Percentiles rank a stretch among this genome's conserved stretches.
Conservation (phyloP, 352 stramenopile species). For the Saprolegnia diclina region DNA sequence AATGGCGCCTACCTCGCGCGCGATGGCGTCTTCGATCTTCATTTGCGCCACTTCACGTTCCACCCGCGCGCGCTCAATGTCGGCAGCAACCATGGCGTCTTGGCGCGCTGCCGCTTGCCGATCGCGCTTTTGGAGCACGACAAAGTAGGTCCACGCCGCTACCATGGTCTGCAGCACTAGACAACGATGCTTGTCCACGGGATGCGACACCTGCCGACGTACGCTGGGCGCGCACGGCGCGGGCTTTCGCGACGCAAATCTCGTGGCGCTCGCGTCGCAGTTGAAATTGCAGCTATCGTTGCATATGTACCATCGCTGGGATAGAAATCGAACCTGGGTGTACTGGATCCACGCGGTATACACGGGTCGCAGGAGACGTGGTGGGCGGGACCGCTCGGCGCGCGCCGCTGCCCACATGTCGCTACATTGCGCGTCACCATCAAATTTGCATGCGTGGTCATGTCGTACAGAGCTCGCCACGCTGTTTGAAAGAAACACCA, state of each 20-base stretch:
- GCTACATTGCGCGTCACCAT: too few relatives aligned
- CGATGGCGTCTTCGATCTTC: conserved; percentile 45
- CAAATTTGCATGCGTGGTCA: neutral
- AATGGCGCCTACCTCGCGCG: conserved; percentile 27
- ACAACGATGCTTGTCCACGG: neutral
- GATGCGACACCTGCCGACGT: neutral
- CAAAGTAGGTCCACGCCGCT: conserved; percentile 11
- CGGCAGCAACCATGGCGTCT: conserved; percentile 12
- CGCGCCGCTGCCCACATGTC: too few relatives aligned
- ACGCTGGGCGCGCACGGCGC: conserved; percentile 1
- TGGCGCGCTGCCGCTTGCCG: neutral
- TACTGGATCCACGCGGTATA: neutral
- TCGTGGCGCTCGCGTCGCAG: neutral
- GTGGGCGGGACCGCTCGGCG: neutral
- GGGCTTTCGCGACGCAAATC: neutral
- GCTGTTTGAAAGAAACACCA: neutral
- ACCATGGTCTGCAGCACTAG: conserved; percentile 1
- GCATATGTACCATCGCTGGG: too few relatives aligned
- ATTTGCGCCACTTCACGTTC: conserved; percentile 36
- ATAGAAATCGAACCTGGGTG: neutral
- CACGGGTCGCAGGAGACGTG: neutral
- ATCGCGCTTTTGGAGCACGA: conserved; percentile 9
- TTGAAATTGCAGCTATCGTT: conserved; percentile 1
- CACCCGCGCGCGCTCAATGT: conserved; percentile 29
- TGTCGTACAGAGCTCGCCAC: conserved; percentile 12